Evolutionary conservation across 1,284 basidiomycete genomes (phyloP), one percentile per base, ranked within the genome.

Genomic region (Pseudozyma hubeiensis): DNA sequence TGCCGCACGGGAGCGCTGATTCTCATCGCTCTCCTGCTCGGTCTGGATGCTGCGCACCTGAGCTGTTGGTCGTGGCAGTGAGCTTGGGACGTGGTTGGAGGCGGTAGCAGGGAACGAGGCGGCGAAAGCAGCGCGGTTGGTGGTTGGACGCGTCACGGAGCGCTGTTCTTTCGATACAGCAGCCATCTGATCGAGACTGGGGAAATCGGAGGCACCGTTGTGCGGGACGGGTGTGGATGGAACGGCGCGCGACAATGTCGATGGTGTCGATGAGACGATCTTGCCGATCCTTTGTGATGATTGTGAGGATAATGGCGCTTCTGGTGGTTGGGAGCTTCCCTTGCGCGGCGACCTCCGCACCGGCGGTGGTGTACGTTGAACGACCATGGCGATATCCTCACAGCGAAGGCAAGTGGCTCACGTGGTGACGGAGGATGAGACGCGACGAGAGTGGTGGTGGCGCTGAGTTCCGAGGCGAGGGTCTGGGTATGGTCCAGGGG

Each of bases 141-240:
- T 33, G 33, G 44, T 45, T 5, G 66, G 66, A 31, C 61, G 66
- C 14, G 66, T 55, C 14, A 49, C 60, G 0, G 66, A 69, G 13
- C 64, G 61, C 31, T 61, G 58, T 31, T 74, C 71, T n/a, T 64
- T 60, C 19, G 61, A 63, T 3, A 48, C 64, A n/a, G 70, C 61
- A 29, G 71, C 71, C 71, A 74, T 74, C 58, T 68, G 60, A 24
- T 68, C 61, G 29, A 74, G 58, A 53, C 71, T 74, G 16, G 71
- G 71, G 31, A 73, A 73, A 41, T 67, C 57, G 41, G 64, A 60
- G 17, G 46, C 47, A 13, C 54, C 53, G 10, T 50, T 30, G 7
- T 31, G 29, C 10, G 65, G 59, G 13, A 66, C 40, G 0, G 69
- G 64, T 0, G 69, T 72, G 16, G 60, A 46, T 45, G 67, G 66